Percentiles rank a stretch among this genome's conserved stretches.
Conservation (phyloP, 2,329 filamentous ascomycete genomes). For the Macrophomina pseudophaseolina region DNA sequence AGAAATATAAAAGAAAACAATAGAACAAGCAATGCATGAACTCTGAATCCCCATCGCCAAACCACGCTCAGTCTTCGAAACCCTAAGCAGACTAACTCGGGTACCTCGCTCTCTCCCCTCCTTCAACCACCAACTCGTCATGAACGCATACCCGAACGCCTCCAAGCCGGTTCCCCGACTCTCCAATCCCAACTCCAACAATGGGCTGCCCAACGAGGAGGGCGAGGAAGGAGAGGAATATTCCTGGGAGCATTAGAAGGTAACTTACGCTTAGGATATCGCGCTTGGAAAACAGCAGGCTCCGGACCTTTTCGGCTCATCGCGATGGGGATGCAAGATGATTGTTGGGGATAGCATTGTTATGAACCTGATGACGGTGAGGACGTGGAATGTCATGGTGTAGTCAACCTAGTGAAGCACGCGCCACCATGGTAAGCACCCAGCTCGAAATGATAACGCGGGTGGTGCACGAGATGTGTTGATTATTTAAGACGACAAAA, state of each 20-base stretch:
- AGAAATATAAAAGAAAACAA: no score
- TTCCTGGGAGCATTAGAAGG: conserved; percentile 30
- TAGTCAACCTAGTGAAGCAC: conserved; percentile 40
- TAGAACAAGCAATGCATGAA: no score
- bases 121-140: no score
- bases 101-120: no score
- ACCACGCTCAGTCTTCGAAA: no score
- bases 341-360: conserved; percentile 29
- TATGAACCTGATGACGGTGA: conserved; percentile 29
- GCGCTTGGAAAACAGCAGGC: conserved; percentile 22
- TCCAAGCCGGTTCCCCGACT: neutral
- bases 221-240: conserved; percentile 14
- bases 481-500: no score
- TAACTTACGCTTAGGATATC: conserved; percentile 33
- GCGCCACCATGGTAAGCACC: conserved; percentile 36
- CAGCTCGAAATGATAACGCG: conserved; percentile 34
- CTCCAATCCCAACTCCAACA: conserved; percentile 1
- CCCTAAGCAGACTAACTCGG: no score
- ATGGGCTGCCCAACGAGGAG: neutral
- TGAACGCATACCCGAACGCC: neutral
- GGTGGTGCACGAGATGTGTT: neutral
- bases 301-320: conserved; percentile 23
- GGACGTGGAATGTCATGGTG: conserved; percentile 36
- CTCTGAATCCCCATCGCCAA: no score
- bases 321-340: conserved; percentile 31